These are phyloP conservation scores for Amaranthus palmeri DNA, from an alignment of 148 eudicot species.

Conservation along the genomic window DNA sequence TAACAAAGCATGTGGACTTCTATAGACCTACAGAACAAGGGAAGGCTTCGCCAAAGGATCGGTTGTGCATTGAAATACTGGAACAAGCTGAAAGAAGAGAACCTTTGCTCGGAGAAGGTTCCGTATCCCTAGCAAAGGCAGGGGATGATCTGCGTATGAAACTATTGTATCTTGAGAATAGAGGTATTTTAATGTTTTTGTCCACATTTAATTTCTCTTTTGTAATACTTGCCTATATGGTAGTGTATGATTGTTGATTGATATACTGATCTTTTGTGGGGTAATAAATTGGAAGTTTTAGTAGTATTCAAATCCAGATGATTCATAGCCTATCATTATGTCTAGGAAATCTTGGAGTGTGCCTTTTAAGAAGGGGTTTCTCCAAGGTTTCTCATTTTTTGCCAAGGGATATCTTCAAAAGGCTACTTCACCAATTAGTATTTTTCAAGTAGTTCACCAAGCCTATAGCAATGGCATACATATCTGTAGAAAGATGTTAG, in stretches of 20 bases:
- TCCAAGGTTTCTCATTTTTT: not conserved
- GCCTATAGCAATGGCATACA: no score
- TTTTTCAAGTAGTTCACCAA: no score
- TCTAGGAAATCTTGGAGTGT: not conserved
- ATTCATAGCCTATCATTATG: not conserved
- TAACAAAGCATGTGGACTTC: slow-evolving; percentile 57
- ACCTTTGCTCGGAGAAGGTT: slow-evolving; percentile 75
- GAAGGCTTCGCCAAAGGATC: slow-evolving; percentile 59
- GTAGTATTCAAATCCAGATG: not conserved
- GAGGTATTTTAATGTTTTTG: slow-evolving; percentile 46
- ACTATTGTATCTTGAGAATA: slow-evolving; percentile 78
- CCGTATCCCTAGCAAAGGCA: slow-evolving; percentile 68
- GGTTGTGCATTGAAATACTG: slow-evolving; percentile 84
- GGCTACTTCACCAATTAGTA: not conserved
- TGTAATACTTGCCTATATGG: not conserved
- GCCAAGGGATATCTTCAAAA: not conserved
- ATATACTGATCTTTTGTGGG: not conserved
- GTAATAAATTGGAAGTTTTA: not conserved
- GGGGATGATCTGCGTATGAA: slow-evolving; percentile 74
- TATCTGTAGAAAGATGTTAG: no score
- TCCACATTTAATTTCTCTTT: not conserved
- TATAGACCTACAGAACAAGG: slow-evolving; percentile 56
- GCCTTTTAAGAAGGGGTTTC: not conserved
- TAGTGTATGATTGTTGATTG: not conserved
- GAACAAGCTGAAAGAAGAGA: slow-evolving; percentile 88